phyloP scores from a whole-genome alignment of 192 early-diverging fungal species.

The Mortierella claussenii region DNA sequence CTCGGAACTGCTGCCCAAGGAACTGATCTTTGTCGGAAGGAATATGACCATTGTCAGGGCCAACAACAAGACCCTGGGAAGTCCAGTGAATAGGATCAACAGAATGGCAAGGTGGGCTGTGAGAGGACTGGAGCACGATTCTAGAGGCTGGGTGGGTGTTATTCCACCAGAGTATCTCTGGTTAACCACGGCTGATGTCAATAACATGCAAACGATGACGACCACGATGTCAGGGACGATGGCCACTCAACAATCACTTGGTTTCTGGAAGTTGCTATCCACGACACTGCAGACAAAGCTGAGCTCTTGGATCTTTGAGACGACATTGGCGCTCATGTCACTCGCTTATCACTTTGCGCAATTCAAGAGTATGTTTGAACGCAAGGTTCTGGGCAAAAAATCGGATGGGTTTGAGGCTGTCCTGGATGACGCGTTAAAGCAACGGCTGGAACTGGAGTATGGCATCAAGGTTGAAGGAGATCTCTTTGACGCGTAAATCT shows the following conservation, averaged over 20 bases:
- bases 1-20: conserved; percentile 80
- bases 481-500: conserved; percentile 82
- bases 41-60: conserved; percentile 89
- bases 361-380: conserved; percentile 52
- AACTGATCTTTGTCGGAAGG: conserved; percentile 89
- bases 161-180: conserved; percentile 1
- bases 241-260: neutral
- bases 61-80: conserved; percentile 87
- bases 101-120: conserved; percentile 87
- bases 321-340: conserved; percentile 65
- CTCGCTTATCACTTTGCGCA: conserved; percentile 67
- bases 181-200: neutral
- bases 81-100: conserved; percentile 89
- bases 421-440: conserved; percentile 77
- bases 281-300: conserved; percentile 31
- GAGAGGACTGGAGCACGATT: conserved; percentile 58
- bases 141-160: conserved; percentile 40
- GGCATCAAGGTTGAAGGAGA: conserved; percentile 83
- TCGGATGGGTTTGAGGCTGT: conserved; percentile 75
- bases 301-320: conserved; percentile 67
- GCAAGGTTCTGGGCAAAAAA: conserved; percentile 42
- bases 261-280: conserved; percentile 27
- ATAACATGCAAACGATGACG: too few species aligned
- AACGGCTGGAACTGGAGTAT: conserved; percentile 74
- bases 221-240: too few species aligned